Base-by-base conservation (phyloP, 176 grass and related monocot genomes). In the Oryza meyeriana region DNA sequence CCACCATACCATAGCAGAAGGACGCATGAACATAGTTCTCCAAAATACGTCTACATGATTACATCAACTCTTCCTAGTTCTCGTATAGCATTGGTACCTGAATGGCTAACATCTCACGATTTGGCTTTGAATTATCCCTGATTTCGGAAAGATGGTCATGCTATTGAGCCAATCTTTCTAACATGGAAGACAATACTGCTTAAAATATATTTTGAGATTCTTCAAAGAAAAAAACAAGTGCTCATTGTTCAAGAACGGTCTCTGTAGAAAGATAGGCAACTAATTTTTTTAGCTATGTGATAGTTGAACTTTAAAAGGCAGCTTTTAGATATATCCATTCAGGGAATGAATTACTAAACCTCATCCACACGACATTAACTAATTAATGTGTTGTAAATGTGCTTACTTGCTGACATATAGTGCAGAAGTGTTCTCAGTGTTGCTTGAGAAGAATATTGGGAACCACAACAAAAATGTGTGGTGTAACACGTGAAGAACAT, bases 401-500 rank as follows among this genome's bases (percentile, higher is more conserved):
- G 12, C 11, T 35, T 9, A 61, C 33, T 6, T 76, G 22, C 5
- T 42, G 55, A 63, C 6, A 48, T 35, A 69, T 35, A 61, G 14
- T n/a, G 34, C 5, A 58, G 8, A 41, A 20, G 27, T 14, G 9
- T 1, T 22, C 68, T 61, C 14, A 34, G 35, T 81, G 22, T 47
- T 27, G 8, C 67, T 61, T 26, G 38, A 1, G 6, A 44, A 45
- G 14, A 67, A 33, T 13, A 80, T 38, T 38, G 57, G 30, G 17
- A 32, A 65, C 5, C 28, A 28, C 22, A 38, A 16, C 29, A 30
- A 66, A 81, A 17, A 8, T 40, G 24, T 38, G 20, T 36, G 67
- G 48, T 58, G 33, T 32, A 35, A 62, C 35, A 35, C 48, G 78
- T 87, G 78, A 76, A 63, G 48, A 70, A 82, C 79, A 83, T 83